Conservation (phyloP, 306 rosid genomes). For the Pterocarpus santalinus region DNA sequence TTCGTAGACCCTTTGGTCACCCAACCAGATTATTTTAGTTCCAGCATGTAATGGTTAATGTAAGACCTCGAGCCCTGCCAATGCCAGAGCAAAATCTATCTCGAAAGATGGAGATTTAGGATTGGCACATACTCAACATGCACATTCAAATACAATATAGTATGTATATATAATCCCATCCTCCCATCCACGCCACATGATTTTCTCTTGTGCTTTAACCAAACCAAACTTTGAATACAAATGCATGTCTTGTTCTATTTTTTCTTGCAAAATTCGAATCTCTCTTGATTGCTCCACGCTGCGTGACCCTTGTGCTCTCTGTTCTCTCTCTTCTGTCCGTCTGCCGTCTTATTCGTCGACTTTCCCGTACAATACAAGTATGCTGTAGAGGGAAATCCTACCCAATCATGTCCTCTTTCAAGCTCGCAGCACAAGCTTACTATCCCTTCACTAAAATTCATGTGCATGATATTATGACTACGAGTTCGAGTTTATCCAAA, state of each 20-base stretch:
- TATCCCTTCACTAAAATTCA: constrained; percentile 27
- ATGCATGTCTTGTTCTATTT: background rate
- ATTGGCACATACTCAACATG: constrained; percentile 20
- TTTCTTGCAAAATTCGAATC: constrained; percentile 49
- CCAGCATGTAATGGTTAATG: background rate
- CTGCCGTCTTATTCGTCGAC: constrained; percentile 54
- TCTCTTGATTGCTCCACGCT: constrained; percentile 71
- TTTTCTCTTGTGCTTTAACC: constrained; percentile 58
- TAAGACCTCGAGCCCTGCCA: constrained; percentile 69
- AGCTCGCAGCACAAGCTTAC: background rate
- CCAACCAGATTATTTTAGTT: background rate
- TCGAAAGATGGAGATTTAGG: constrained; percentile 57
- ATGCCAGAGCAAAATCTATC: constrained; percentile 61
- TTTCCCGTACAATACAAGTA: constrained; percentile 48
- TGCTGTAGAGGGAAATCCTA: constrained; percentile 38
- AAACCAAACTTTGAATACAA: constrained; percentile 17
- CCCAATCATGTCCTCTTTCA: constrained; percentile 44
- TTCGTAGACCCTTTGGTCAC: too few species aligned
- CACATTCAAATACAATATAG: background rate
- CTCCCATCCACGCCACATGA: constrained; percentile 63
- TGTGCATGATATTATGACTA: constrained; percentile 11
- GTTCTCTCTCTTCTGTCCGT: background rate
- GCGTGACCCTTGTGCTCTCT: constrained; percentile 51
- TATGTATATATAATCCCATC: background rate
- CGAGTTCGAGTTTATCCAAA: background rate